Conservation (phyloP, 768 basidiomycete species). For the Lactifluus volemus region DNA sequence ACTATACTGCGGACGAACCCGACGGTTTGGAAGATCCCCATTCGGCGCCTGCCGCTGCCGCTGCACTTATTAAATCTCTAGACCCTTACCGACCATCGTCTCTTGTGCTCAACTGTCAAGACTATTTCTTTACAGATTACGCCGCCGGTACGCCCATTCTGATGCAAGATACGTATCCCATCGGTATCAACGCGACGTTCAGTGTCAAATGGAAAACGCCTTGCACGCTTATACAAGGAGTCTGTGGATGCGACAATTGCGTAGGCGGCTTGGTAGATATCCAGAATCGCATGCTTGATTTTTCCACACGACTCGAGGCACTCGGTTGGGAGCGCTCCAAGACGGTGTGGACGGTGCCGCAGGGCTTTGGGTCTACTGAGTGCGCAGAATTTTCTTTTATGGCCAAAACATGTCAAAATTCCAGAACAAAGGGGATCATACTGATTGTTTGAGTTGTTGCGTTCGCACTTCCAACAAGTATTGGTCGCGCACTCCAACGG, state of each 20-base stretch:
- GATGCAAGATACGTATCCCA: constrained; percentile 55
- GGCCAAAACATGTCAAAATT: neutral
- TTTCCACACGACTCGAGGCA: constrained; percentile 45
- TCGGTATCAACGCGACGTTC: constrained; percentile 53
- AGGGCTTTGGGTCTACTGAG: constrained; percentile 55
- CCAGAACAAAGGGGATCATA: no score
- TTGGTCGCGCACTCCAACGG: constrained; percentile 54
- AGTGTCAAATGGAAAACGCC: constrained; percentile 52
- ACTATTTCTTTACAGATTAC: constrained; percentile 55
- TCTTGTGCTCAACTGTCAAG: constrained; percentile 44
- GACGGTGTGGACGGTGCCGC: constrained; percentile 73
- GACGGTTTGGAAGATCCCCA: constrained; percentile 61
- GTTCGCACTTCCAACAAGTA: no score
- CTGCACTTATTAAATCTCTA: constrained; percentile 38
- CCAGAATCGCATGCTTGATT: constrained; percentile 56
- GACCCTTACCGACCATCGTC: constrained; percentile 55
- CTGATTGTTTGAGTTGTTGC: neutral
- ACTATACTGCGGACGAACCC: constrained; percentile 71
- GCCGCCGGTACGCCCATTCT: constrained; percentile 60
- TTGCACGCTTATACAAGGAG: constrained; percentile 59
- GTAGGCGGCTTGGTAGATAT: constrained; percentile 61
- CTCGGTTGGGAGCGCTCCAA: constrained; percentile 63
- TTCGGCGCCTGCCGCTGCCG: constrained; percentile 42
- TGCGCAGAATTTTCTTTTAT: constrained; percentile 19
- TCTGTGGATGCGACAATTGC: constrained; percentile 71